A percentile compares a stretch with the other conserved stretches of the same genome.
Conservation (phyloP, 495 filamentous ascomycete genomes). For the Penicillium roqueforti region DNA sequence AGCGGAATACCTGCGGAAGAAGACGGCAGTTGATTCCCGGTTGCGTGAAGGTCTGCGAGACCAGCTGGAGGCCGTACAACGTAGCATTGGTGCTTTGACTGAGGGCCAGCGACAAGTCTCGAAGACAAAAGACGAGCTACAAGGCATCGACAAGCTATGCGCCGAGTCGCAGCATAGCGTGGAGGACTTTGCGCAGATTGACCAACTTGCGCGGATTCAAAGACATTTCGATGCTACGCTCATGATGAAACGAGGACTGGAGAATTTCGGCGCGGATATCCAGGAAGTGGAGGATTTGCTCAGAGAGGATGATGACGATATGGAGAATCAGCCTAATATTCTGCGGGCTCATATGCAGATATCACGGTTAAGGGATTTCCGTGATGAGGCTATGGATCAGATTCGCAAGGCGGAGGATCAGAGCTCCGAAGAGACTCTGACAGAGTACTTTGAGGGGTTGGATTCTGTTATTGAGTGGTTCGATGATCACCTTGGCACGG, state of each 20-base stretch:
- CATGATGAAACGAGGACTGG: constrained; percentile 84
- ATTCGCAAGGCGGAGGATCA: constrained; percentile 68
- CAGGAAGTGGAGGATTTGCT: constrained; percentile 70
- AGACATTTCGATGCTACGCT: constrained; percentile 89
- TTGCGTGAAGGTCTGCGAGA: constrained; percentile 81
- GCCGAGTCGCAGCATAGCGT: constrained; percentile 95
- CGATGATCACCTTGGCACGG: constrained; percentile 85
- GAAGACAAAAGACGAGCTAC: constrained; percentile 93
- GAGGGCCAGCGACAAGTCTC: constrained; percentile 86
- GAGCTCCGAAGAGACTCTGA: constrained; percentile 71
- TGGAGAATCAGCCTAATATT: constrained; percentile 89
- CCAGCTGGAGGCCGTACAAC: constrained; percentile 87
- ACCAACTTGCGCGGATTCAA: constrained; percentile 87
- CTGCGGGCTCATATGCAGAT: constrained; percentile 85
- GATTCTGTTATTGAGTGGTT: constrained; percentile 89
- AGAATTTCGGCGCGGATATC: constrained; percentile 75
- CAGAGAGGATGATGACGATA: constrained; percentile 73
- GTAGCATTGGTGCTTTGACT: constrained; percentile 77
- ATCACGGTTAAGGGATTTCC: constrained; percentile 84
- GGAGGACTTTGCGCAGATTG: constrained; percentile 94
- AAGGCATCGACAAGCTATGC: constrained; percentile 96
- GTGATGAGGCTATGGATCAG: constrained; percentile 95
- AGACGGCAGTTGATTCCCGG: constrained; percentile 81
- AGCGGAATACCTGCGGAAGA: constrained; percentile 92
- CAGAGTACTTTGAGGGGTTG: constrained; percentile 83